phyloP scores from a whole-genome alignment of 2,329 filamentous ascomycete genomes.

The Hymenoscyphus fructigenus region DNA sequence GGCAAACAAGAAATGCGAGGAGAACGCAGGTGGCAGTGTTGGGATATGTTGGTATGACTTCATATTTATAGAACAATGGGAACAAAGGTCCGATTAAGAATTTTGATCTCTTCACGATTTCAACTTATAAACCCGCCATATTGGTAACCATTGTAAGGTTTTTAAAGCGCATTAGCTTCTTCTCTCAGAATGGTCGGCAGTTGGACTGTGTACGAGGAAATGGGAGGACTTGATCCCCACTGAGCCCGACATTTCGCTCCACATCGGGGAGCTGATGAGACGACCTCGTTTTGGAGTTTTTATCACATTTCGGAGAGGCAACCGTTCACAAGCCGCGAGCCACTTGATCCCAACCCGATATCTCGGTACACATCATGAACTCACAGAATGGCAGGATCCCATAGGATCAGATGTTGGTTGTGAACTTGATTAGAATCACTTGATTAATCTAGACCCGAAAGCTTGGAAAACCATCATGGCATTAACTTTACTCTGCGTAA shows the following conservation, averaged over 20 bases:
- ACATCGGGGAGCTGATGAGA: not conserved
- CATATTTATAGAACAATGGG: not conserved
- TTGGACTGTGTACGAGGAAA: not conserved
- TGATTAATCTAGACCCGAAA: not conserved
- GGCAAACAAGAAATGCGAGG: not conserved
- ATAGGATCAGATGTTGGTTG: not conserved
- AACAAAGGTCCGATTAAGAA: not conserved
- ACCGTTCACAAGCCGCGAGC: no score
- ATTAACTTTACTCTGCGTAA: not conserved
- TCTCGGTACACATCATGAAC: not conserved
- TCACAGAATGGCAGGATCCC: not conserved
- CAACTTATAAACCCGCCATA: not conserved
- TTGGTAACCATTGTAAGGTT: not conserved
- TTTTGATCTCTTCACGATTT: not conserved
- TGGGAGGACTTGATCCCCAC: not conserved
- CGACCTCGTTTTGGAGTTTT: not conserved
- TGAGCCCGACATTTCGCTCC: not conserved
- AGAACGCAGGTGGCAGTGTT: not conserved
- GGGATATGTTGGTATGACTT: not conserved
- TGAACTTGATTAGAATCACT: not conserved
- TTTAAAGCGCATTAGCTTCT: not conserved
- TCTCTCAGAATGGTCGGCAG: not conserved
- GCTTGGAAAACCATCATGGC: not conserved
- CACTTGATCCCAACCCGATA: not conserved
- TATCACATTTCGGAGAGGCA: not conserved